These are phyloP conservation scores for Podila horticola DNA, from an alignment of 192 early-diverging fungal genomes.

Conservation along the genomic window DNA sequence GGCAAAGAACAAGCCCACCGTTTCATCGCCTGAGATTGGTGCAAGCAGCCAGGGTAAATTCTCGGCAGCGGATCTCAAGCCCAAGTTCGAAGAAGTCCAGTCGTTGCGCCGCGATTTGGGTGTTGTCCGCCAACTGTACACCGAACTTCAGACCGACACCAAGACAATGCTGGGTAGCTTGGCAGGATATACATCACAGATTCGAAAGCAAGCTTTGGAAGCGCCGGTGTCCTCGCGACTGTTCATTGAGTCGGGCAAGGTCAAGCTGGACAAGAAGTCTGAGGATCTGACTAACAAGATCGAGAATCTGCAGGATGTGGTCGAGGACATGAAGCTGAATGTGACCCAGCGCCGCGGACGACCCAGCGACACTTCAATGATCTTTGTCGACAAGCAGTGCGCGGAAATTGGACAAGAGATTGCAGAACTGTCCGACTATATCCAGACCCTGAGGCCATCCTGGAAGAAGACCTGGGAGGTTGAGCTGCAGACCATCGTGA, in stretches of 20 bases:
- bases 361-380: conserved; percentile 65
- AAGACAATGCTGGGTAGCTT: conserved; percentile 52
- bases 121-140: conserved; percentile 61
- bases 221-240: conserved; percentile 45
- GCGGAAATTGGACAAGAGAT: conserved; percentile 61
- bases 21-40: too few species aligned
- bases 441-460: conserved; percentile 69
- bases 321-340: conserved; percentile 80
- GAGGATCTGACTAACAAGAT: conserved; percentile 59
- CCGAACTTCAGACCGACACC: conserved; percentile 59
- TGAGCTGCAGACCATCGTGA: conserved; percentile 82
- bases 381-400: conserved; percentile 63
- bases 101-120: conserved; percentile 59
- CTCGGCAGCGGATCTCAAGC: conserved; percentile 41
- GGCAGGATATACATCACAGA: conserved; percentile 44
- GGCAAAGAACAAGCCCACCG: conserved; percentile 20
- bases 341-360: conserved; percentile 73
- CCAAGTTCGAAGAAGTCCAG: conserved; percentile 58
- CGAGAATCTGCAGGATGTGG: conserved; percentile 73
- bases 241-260: conserved; percentile 71
- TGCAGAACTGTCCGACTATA: conserved; percentile 62
- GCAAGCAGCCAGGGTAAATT: conserved; percentile 1
- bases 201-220: conserved; percentile 47
- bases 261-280: conserved; percentile 63
- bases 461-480: conserved; percentile 90